These are phyloP conservation scores for Neonectria coccinea DNA, from an alignment of 2,329 filamentous ascomycete genomes.

Conservation along the genomic window DNA sequence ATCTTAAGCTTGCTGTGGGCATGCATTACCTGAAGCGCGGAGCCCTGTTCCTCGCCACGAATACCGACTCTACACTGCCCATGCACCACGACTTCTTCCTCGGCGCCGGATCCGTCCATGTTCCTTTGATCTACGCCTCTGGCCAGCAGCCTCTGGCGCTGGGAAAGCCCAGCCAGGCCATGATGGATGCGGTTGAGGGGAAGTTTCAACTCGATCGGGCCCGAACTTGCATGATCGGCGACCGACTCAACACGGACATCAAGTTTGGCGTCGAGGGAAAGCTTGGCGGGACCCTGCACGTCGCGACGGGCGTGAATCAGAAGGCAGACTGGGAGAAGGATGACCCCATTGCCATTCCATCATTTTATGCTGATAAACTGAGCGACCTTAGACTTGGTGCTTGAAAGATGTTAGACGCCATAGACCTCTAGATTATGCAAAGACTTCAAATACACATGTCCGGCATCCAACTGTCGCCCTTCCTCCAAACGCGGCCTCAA, in stretches of 20 bases:
- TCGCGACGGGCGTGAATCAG: slow-evolving; percentile 89
- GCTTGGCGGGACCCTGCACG: slow-evolving; percentile 89
- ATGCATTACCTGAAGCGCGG: slow-evolving; percentile 87
- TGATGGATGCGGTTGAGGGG: slow-evolving; percentile 99
- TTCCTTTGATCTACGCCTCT: slow-evolving; percentile 80
- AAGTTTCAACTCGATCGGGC: slow-evolving; percentile 90
- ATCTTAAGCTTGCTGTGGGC: slow-evolving; percentile 87
- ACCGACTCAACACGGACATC: slow-evolving; percentile 94
- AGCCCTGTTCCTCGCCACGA: slow-evolving; percentile 91
- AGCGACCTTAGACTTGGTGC: slow-evolving; percentile 71
- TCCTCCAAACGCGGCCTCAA: background rate
- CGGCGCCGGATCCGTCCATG: slow-evolving; percentile 85
- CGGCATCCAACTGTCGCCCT: background rate
- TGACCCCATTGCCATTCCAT: slow-evolving; percentile 76
- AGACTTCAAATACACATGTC: background rate
- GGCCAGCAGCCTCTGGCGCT: slow-evolving; percentile 78
- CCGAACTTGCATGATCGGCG: slow-evolving; percentile 94
- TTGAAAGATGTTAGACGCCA: slow-evolving; percentile 38
- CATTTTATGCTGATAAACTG: slow-evolving; percentile 86
- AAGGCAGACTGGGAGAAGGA: slow-evolving; percentile 84
- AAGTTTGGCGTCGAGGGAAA: slow-evolving; percentile 92
- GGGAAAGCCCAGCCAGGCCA: slow-evolving; percentile 96
- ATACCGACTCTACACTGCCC: slow-evolving; percentile 90
- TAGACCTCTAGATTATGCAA: slow-evolving; percentile 35
- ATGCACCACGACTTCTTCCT: slow-evolving; percentile 87